Conservation (phyloP, 805 yeast genomes). For the Alloascoidea hylecoeti region DNA sequence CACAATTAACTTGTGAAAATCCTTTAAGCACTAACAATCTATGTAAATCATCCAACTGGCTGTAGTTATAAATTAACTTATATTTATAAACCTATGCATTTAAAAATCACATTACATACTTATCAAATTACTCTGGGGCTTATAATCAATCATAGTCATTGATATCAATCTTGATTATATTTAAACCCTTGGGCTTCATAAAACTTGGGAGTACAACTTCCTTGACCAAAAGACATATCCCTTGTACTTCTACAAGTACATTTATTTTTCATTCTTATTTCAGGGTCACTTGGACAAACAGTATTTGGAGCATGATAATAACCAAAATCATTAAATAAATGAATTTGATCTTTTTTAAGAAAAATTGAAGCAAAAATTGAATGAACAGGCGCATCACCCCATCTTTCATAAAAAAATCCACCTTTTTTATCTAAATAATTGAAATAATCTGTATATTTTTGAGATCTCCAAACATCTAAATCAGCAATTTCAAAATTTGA, state of each 20-base stretch:
- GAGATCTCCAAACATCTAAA: slow-evolving; percentile 59
- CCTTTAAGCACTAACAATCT: no score
- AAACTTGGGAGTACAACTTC: slow-evolving; percentile 21
- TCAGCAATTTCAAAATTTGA: slow-evolving; percentile 78
- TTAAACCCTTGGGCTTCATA: slow-evolving; percentile 15
- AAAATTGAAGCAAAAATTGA: slow-evolving; percentile 77
- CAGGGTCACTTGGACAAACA: slow-evolving; percentile 24
- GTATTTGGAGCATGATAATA: slow-evolving; percentile 78
- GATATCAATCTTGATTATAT: no score
- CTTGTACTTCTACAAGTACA: slow-evolving; percentile 81
- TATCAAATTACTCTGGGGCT: no score
- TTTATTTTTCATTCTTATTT: slow-evolving; percentile 36
- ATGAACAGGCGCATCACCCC: slow-evolving; percentile 95
- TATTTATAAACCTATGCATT: no score
- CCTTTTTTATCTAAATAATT: slow-evolving; percentile 65
- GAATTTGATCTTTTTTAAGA: slow-evolving; percentile 53
- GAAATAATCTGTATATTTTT: slow-evolving; percentile 58
- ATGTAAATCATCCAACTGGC: no score
- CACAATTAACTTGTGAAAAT: no score
- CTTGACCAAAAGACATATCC: no score
- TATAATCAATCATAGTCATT: no score
- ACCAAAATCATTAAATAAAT: slow-evolving; percentile 76
- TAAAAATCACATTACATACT: no score
- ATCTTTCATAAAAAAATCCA: slow-evolving; percentile 84
- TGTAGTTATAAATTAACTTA: no score